Base-by-base conservation (phyloP, 2,329 filamentous ascomycete genomes). In the Beauveria pseudobassiana region DNA sequence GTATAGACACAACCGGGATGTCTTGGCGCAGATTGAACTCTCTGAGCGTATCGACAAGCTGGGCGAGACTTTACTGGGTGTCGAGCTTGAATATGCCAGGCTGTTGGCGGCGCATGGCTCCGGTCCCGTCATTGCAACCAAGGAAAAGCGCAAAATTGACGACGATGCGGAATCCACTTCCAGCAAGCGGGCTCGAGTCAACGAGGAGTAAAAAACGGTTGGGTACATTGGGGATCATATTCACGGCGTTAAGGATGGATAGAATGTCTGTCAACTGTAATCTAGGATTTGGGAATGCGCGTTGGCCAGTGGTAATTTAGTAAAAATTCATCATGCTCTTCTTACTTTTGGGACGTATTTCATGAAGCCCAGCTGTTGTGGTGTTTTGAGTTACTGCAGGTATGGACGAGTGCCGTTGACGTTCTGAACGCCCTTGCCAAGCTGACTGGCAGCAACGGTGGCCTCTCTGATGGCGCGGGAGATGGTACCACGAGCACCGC, bases 41-140 rank as follows among this genome's bases (percentile, higher is more conserved):
- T 72, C 76, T 0, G 89, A 93, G 72, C 82, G 89, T 42, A 83
- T 89, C 8, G 82, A 89, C 62, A 91, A 88, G 77, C 77, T 96
- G 3, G 83, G 90, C 55, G 82, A 88, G 66, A 88, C 87, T 0
- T 76, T 92, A 24, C 77, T 80, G 18, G 83, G 82, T 53, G 87
- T 93, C 18, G 84, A 89, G 68, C 81, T 86, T 56, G 89, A 91
- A 66, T 93, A 92, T 72, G 82, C 83, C n/a, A 80, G 85, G 59
- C 76, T 91, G 46, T 74, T 93, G 43, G 73, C 74, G 18, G 74
- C 76, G 55, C 72, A 73, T 43, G 79, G 83, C 58, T 73, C 74
- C n/a, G 71, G 69, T 40, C 62, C 69, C 26, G 69, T 72, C 57
- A 68, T 75, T 63, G 28, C 61, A 61, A 53, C 60, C 46, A 77